Evolutionary conservation across 2,329 filamentous ascomycete species (phyloP).

Genomic region (Zasmidium cellare): DNA sequence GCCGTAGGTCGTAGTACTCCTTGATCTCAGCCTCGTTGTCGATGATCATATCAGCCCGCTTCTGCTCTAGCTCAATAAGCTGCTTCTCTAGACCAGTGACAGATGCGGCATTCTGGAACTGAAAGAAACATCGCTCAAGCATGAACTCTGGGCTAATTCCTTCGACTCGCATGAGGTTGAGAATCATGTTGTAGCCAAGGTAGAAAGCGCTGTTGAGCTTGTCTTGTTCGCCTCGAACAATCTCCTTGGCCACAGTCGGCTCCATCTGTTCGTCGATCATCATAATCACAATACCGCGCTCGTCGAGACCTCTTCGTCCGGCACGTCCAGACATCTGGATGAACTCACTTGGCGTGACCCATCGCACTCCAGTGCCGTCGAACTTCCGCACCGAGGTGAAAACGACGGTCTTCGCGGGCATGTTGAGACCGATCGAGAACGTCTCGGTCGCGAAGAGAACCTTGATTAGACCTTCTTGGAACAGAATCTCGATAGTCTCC

Average conservation of each 20-base stretch:
- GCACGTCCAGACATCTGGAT: constrained; percentile 98
- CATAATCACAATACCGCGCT: constrained; percentile 98
- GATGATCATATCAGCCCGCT: constrained; percentile 73
- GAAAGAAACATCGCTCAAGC: constrained; percentile 97
- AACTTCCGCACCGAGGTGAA: constrained; percentile 97
- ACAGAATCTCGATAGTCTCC: constrained; percentile 97
- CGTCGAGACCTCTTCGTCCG: constrained; percentile 93
- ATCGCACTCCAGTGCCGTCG: constrained; percentile 77
- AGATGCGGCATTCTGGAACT: constrained; percentile 93
- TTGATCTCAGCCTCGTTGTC: constrained; percentile 84
- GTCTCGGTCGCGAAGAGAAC: constrained; percentile 97
- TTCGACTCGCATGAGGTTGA: constrained; percentile 95
- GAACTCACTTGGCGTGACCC: constrained; percentile 92
- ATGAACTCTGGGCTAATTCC: constrained; percentile 99
- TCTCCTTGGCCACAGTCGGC: constrained; percentile 86
- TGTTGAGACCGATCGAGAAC: constrained; percentile 97
- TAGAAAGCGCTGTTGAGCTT: constrained; percentile 97
- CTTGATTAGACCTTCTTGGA: constrained; percentile 97
- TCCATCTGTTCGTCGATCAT: constrained; percentile 98
- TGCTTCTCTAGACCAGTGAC: constrained; percentile 83
- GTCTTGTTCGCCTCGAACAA: constrained; percentile 95
- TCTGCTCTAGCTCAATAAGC: constrained; percentile 72
- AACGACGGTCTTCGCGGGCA: constrained; percentile 99
- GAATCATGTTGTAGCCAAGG: constrained; percentile 97
- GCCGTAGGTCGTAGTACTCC: constrained; percentile 88